Evolutionary conservation across 2,329 filamentous ascomycete genomes (phyloP).

Genomic region (Ascomycota sp.): DNA sequence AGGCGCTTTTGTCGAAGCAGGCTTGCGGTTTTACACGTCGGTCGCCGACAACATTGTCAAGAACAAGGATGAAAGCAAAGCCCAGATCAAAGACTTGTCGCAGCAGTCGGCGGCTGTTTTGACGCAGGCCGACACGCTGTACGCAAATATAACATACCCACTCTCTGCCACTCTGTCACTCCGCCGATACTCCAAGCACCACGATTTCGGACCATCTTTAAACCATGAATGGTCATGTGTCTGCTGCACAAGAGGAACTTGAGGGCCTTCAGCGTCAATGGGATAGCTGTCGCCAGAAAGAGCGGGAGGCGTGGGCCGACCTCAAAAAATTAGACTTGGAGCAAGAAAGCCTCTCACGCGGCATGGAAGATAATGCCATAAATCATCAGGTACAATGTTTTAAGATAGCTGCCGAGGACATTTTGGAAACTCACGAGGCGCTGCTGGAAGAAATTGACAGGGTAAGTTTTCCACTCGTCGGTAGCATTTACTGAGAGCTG

Average conservation of each 20-base stretch:
- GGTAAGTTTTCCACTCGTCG: neutral
- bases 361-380: neutral
- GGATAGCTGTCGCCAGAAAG: conserved; percentile 6
- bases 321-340: conserved; percentile 1
- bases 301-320: conserved; percentile 6
- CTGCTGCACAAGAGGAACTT: conserved; percentile 7
- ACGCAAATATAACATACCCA: conserved; percentile 12
- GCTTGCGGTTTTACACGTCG: too few relatives aligned
- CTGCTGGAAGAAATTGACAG: conserved; percentile 1
- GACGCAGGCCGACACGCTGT: conserved; percentile 5
- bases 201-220: conserved; percentile 9
- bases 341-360: neutral
- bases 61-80: too few relatives aligned
- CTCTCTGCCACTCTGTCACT: conserved; percentile 12
- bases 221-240: conserved; percentile 6
- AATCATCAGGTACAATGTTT: neutral
- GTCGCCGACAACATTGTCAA: too few relatives aligned
- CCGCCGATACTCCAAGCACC: conserved; percentile 5
- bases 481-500: neutral
- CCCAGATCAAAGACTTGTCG: too few relatives aligned
- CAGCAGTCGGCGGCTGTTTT: conserved; percentile 4
- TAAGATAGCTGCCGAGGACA: neutral
- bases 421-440: neutral
- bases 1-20: too few relatives aligned
- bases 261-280: conserved; percentile 6